Evolutionary conservation across 768 basidiomycete genomes (phyloP), one percentile per base, ranked within the genome.

Genomic region (Russula olivacea): DNA sequence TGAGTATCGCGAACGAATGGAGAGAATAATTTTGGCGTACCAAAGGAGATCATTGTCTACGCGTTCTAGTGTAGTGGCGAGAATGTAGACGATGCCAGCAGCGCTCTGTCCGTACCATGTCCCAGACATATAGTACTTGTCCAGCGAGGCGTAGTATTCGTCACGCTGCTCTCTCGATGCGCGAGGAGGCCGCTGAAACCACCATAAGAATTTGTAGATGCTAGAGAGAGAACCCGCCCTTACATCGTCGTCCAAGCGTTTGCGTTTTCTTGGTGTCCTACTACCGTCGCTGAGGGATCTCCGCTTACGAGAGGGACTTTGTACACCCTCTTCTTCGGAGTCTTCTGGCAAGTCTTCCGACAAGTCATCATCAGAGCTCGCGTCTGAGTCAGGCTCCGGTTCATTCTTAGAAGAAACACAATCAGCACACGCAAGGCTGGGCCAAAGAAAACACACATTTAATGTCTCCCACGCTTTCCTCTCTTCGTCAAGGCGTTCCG

Each of bases 41-140:
- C 97, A 99, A 51, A 98, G 78, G 8, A 95, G 80, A 73, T 98
- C 93, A 70, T 93, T 92, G 73, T 98, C 96, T 12, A 88, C 89
- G 38, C 95, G 84, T 69, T 95, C 93, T 10, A 98, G 81, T n/a
- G 87, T 81, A 5, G 89, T 93, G 11, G 95, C 92, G 3, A 99
- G 84, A 65, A 92, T 79, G 73, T 96, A 98, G 55, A 98, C 83
- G 32, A 88, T 89, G 25, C 89, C 88, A 11, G 94, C 85, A 8
- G 91, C 93, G 69, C 91, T 92, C 75, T 93, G 93, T 1, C 93
- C 92, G 70, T 91, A 83, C 76, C 85, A 91, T 51, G 91, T 89
- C 41, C 97, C 97, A 19, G 83, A 78, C 65, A 79, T 78, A 70
- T 97, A 98, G 75, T 98, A 87, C 70, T 88, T 90, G 68, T 88